Percentiles rank a stretch among this genome's conserved stretches.
Conservation (phyloP, 2,329 filamentous ascomycete species). For the Colletotrichum endophyticum region DNA sequence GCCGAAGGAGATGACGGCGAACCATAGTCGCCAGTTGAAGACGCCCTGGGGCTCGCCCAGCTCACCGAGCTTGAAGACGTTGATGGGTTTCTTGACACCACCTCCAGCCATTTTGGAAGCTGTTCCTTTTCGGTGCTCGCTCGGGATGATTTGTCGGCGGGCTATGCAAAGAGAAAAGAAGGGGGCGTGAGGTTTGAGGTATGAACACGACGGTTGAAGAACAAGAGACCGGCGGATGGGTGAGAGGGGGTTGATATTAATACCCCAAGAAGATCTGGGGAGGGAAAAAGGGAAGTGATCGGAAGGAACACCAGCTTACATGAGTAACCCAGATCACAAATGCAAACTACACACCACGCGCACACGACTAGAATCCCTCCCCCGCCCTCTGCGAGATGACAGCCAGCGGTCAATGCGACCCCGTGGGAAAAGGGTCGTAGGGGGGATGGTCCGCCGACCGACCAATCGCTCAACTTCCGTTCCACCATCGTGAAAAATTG, state of each 20-base stretch:
- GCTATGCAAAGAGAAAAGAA: neutral
- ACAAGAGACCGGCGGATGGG: neutral
- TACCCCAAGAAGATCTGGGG: neutral
- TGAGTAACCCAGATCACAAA: constrained; percentile 1
- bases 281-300: neutral
- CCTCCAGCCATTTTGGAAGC: constrained; percentile 29
- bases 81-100: constrained; percentile 60
- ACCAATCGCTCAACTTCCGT: constrained; percentile 15
- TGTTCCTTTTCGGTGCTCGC: neutral
- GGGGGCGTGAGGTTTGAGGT: neutral
- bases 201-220: constrained; percentile 14
- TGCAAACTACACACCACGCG: neutral
- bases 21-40: constrained; percentile 82
- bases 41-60: constrained; percentile 71
- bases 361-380: neutral
- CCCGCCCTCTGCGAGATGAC: neutral
- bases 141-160: neutral
- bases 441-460: neutral
- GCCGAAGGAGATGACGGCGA: constrained; percentile 75
- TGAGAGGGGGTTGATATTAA: constrained; percentile 8
- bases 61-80: constrained; percentile 68
- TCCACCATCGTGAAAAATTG: constrained; percentile 5
- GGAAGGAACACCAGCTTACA: neutral
- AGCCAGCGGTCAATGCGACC: constrained; percentile 9
- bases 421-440: constrained; percentile 1